A percentile compares a stretch with the other conserved stretches of the same genome.
phyloP scores from a whole-genome alignment of 1,284 basidiomycete species.

The Pascua sp. region DNA sequence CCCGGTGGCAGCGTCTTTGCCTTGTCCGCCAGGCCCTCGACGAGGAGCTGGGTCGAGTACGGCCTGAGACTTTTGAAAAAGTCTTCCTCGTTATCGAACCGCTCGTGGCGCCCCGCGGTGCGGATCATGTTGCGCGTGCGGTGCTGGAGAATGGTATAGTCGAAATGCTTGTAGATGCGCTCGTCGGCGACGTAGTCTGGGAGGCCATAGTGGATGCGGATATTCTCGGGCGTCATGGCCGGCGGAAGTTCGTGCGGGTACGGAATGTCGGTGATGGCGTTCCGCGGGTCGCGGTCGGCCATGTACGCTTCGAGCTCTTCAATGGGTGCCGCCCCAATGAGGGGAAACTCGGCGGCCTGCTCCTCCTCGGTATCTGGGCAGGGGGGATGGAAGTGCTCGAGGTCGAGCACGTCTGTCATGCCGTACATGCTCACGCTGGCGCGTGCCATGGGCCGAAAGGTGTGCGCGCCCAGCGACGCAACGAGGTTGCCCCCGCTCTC shows the following conservation, averaged over 20 bases:
- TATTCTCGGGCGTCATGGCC: constrained; percentile 6
- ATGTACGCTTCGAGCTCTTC: constrained; percentile 2
- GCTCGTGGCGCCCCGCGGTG: constrained; percentile 17
- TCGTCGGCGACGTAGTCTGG: constrained; percentile 12
- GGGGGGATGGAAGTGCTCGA: background rate
- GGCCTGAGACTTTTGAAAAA: constrained; percentile 10
- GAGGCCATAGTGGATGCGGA: constrained; percentile 6
- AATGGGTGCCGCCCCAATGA: background rate
- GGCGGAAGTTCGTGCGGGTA: constrained; percentile 16
- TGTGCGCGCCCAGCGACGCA: constrained; percentile 10
- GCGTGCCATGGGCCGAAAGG: background rate
- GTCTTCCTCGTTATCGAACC: constrained; percentile 10
- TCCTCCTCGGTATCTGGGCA: constrained; percentile 1
- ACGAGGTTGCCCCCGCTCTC: constrained; percentile 8
- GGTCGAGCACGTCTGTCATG: constrained; percentile 8
- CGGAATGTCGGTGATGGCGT: constrained; percentile 7
- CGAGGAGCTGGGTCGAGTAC: constrained; percentile 13
- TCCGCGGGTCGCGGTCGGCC: background rate
- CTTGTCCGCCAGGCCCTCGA: constrained; percentile 3
- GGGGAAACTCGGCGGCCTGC: background rate
- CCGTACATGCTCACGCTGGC: constrained; percentile 15
- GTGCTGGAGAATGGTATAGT: too few relatives aligned
- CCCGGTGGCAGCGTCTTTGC: too few relatives aligned
- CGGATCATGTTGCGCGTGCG: constrained; percentile 8
- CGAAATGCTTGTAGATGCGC: constrained; percentile 8